Conservation (phyloP, 371 early-diverging fungal genomes). For the Rhizomucor miehei region DNA sequence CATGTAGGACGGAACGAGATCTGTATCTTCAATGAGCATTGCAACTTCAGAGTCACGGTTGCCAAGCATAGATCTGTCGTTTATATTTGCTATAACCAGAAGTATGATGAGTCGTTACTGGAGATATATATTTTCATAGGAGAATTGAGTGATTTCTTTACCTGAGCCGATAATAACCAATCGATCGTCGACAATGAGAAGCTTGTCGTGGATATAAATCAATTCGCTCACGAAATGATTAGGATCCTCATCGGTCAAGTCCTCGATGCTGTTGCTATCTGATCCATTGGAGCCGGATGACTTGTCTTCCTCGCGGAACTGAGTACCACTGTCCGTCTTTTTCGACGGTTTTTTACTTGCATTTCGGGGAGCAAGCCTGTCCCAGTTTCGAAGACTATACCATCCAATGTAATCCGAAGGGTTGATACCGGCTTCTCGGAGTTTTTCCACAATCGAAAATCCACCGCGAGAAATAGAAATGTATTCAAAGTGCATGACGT, state of each 20-base stretch:
- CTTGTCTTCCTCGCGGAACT: conserved; percentile 1
- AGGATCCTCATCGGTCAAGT: conserved; percentile 20
- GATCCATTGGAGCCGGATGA: neutral
- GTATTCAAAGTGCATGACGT: conserved; percentile 84
- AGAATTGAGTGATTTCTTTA: conserved; percentile 11
- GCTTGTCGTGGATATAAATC: conserved; percentile 90
- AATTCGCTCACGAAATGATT: conserved; percentile 74
- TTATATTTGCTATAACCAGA: conserved; percentile 35
- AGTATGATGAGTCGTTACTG: neutral
- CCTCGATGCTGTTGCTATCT: neutral
- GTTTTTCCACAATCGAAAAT: conserved; percentile 63
- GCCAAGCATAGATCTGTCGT: conserved; percentile 78
- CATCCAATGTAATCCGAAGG: conserved; percentile 80
- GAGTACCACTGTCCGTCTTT: conserved; percentile 11
- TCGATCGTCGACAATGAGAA: conserved; percentile 89
- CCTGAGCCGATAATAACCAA: conserved; percentile 81
- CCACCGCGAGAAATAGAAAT: conserved; percentile 79
- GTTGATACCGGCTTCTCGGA: conserved; percentile 65
- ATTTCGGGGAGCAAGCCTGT: conserved; percentile 30
- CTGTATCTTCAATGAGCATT: conserved; percentile 79
- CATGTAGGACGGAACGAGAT: conserved; percentile 67
- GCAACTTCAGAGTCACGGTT: conserved; percentile 92
- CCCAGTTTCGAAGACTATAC: conserved; percentile 76
- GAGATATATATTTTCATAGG: neutral
- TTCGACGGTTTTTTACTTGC: neutral